These are phyloP conservation scores for Mollisiaceae sp. DNA, from an alignment of 2,329 filamentous ascomycete genomes.

Conservation along the genomic window DNA sequence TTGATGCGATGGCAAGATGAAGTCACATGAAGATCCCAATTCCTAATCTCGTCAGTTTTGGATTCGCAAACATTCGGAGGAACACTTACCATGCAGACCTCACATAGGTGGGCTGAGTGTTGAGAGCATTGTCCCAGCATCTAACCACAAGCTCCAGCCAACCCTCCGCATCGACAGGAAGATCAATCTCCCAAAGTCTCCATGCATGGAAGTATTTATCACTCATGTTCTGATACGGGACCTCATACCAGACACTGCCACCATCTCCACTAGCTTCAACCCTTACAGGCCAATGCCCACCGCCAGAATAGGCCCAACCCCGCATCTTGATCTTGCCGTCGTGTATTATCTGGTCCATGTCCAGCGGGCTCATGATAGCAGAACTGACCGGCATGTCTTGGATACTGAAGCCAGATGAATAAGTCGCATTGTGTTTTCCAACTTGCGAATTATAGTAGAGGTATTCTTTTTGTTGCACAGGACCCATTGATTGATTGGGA, in stretches of 20 bases:
- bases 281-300: conserved; percentile 66
- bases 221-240: conserved; percentile 63
- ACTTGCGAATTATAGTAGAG: conserved; percentile 69
- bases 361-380: conserved; percentile 63
- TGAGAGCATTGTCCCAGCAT: conserved; percentile 66
- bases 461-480: conserved; percentile 69
- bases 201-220: conserved; percentile 66
- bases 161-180: conserved; percentile 66
- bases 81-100: conserved; percentile 37
- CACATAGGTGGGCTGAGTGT: conserved; percentile 62
- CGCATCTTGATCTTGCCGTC: conserved; percentile 47
- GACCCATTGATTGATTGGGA: conserved; percentile 56
- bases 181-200: conserved; percentile 65
- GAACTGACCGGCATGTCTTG: conserved; percentile 71
- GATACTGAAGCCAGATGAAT: conserved; percentile 71
- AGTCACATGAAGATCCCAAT: conserved; percentile 72
- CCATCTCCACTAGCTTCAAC: conserved; percentile 70
- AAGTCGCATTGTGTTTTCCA: conserved; percentile 70
- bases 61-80: background rate
- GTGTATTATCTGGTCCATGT: conserved; percentile 34
- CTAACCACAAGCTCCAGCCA: conserved; percentile 64
- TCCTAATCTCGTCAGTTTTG: conserved; percentile 53
- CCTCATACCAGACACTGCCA: conserved; percentile 65
- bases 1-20: conserved; percentile 64
- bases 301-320: conserved; percentile 72